Conservation (phyloP, 305 asterid genomes). For the Fraxinus greggii region DNA sequence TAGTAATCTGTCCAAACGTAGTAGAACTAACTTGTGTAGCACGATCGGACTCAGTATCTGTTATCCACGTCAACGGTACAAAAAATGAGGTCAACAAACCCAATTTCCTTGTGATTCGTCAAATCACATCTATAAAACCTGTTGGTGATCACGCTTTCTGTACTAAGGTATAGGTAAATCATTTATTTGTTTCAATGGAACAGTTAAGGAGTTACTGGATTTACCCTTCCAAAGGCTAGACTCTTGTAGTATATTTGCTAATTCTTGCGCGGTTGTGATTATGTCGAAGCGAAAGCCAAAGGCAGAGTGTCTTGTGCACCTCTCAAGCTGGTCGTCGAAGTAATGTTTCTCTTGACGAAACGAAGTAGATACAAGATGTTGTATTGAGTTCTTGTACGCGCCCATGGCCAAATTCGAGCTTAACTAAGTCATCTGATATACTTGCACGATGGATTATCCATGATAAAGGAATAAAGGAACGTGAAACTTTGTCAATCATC, state of each 20-base stretch:
- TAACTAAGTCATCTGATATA: not conserved
- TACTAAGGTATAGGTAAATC: not conserved
- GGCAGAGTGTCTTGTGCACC: not conserved
- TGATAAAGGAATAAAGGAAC: not conserved
- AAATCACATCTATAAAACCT: not conserved
- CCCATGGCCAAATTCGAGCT: not conserved
- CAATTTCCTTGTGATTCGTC: not conserved
- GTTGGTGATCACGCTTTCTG: not conserved
- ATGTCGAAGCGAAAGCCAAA: not conserved
- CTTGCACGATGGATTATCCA: not conserved
- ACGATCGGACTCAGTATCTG: not conserved
- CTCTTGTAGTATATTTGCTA: not conserved
- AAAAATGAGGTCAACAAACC: not conserved
- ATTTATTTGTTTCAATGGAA: not conserved
- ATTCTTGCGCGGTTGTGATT: not conserved
- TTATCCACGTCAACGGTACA: not conserved
- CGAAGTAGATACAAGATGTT: not conserved
- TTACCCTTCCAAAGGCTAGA: not conserved
- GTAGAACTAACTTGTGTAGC: not conserved
- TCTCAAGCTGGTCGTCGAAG: not conserved
- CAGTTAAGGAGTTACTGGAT: not conserved
- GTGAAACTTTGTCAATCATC: not conserved
- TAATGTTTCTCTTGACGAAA: not conserved
- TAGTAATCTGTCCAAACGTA: too few relatives aligned
- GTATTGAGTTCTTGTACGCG: not conserved